Evolutionary conservation across 1,284 basidiomycete species (phyloP).

Genomic region (Inonotus obliquus): DNA sequence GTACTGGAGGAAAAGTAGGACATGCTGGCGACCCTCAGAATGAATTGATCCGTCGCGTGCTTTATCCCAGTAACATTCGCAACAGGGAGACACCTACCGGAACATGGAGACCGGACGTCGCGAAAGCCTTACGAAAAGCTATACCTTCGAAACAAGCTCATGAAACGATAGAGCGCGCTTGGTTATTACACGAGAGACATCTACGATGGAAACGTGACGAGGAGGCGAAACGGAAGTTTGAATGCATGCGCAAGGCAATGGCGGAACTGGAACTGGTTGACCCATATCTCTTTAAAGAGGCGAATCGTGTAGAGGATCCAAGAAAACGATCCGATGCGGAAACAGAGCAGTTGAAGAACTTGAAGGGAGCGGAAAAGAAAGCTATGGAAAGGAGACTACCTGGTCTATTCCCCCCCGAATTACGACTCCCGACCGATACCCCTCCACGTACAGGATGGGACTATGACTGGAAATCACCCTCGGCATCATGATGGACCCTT

Average conservation of each 20-base stretch:
- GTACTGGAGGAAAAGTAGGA: constrained; percentile 21
- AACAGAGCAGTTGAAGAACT: constrained; percentile 51
- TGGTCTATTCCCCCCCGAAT: constrained; percentile 80
- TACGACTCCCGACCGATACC: constrained; percentile 75
- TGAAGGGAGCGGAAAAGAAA: constrained; percentile 64
- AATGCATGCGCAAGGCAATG: constrained; percentile 77
- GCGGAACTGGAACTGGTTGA: constrained; percentile 70
- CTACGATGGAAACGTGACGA: constrained; percentile 62
- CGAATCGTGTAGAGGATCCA: constrained; percentile 74
- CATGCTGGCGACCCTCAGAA: constrained; percentile 51
- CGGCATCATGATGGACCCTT: not conserved
- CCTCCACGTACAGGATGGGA: constrained; percentile 74
- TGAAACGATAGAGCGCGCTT: constrained; percentile 91
- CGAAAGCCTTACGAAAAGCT: constrained; percentile 63
- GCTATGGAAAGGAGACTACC: constrained; percentile 74
- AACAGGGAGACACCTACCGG: constrained; percentile 71
- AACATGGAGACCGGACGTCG: constrained; percentile 75
- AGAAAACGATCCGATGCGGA: constrained; percentile 56
- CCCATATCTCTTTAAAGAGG: constrained; percentile 63
- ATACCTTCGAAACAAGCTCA: constrained; percentile 86
- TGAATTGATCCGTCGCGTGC: constrained; percentile 68
- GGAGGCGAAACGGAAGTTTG: constrained; percentile 68
- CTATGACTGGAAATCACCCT: constrained; percentile 56
- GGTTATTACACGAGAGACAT: constrained; percentile 78
- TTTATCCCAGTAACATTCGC: constrained; percentile 75